These are phyloP conservation scores for Coniochaeta sp. DNA, from an alignment of 2,329 filamentous ascomycete genomes.

Conservation along the genomic window DNA sequence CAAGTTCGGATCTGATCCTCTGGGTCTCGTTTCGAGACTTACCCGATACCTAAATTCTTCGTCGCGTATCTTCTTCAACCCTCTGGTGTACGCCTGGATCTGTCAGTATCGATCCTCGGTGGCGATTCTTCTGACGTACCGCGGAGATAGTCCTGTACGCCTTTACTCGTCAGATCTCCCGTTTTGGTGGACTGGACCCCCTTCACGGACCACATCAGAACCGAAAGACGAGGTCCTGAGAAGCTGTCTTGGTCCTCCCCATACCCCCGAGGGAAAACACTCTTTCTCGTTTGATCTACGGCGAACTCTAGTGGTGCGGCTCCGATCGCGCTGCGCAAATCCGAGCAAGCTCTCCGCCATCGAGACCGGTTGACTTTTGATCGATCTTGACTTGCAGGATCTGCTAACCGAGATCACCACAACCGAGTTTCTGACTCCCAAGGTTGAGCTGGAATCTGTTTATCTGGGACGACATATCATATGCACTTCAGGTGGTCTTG, in stretches of 20 bases:
- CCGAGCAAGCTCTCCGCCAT: neutral
- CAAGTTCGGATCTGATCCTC: conserved; percentile 12
- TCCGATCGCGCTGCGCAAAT: neutral
- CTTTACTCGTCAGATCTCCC: neutral
- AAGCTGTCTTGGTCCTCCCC: neutral
- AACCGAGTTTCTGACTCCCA: conserved; percentile 9
- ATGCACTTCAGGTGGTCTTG: neutral
- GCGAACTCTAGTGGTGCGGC: conserved; percentile 6
- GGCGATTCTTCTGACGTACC: neutral
- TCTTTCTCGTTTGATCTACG: conserved; percentile 17
- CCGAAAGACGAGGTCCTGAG: neutral
- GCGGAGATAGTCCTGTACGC: neutral
- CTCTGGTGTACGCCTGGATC: neutral
- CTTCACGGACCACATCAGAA: neutral
- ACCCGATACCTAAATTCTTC: conserved; percentile 5
- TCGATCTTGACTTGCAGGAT: conserved; percentile 5
- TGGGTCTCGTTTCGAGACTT: conserved; percentile 3
- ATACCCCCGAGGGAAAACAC: neutral
- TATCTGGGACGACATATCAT: neutral
- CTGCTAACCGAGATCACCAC: conserved; percentile 13
- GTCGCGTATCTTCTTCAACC: neutral
- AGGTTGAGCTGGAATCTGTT: conserved; percentile 6
- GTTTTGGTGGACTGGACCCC: neutral
- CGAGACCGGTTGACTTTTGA: neutral
- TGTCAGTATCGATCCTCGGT: neutral